Conservation (phyloP, 805 yeast species). For the Wickerhamomyces bisporus region DNA sequence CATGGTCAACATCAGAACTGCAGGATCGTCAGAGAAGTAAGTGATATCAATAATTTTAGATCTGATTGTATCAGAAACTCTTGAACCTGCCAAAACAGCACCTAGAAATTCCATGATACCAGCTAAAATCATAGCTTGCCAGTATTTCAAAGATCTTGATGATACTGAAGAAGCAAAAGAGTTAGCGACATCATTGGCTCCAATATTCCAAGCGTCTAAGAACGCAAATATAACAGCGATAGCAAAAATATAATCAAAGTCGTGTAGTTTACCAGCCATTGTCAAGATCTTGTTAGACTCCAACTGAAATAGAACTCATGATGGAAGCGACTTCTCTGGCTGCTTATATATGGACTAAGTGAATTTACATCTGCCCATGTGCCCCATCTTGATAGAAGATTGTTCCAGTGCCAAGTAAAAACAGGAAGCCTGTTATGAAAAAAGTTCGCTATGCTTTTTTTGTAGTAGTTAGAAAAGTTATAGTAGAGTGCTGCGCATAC, state of each 20-base stretch:
- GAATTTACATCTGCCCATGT: no score
- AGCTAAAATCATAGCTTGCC: slow-evolving; percentile 74
- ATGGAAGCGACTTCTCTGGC: no score
- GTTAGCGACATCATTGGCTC: slow-evolving; percentile 80
- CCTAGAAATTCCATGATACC: slow-evolving; percentile 71
- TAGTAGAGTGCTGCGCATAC: no score
- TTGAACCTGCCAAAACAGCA: slow-evolving; percentile 66
- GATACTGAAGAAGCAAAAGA: slow-evolving; percentile 75
- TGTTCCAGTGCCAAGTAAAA: no score
- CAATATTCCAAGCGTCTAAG: slow-evolving; percentile 75
- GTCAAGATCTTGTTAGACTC: no score
- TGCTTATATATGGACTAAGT: neutral
- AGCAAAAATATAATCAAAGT: slow-evolving; percentile 68
- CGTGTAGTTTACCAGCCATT: slow-evolving; percentile 12
- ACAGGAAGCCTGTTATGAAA: no score
- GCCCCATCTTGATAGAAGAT: no score
- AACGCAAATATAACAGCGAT: slow-evolving; percentile 65
- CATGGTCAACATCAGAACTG: slow-evolving; percentile 72
- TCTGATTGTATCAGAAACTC: slow-evolving; percentile 71
- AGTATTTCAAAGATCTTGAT: slow-evolving; percentile 59
- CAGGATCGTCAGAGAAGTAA: slow-evolving; percentile 50
- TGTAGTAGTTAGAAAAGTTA: no score
- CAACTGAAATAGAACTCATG: no score
- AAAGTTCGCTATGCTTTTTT: no score
- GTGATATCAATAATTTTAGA: slow-evolving; percentile 53